Evolutionary conservation across 2,329 filamentous ascomycete species (phyloP), one percentile per base, ranked within the genome.

Genomic region (Neofusicoccum parvum): DNA sequence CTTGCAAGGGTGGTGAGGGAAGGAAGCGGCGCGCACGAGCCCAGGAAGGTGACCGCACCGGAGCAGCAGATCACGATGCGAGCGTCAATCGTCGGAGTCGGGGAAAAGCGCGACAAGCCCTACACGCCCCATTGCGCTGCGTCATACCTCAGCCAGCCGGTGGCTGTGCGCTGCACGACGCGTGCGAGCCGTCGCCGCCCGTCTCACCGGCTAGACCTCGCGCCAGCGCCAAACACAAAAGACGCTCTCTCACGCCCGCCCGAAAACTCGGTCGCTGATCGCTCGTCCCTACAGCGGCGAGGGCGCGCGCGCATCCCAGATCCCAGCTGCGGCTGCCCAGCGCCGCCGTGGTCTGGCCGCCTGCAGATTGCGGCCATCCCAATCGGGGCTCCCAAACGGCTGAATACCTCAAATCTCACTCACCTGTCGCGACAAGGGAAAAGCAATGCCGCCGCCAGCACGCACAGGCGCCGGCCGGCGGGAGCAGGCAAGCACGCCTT

Each of bases 221-320:
- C 20, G 20, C 53, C 54, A 5, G 27, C 49, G 34, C 50, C 50
- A 53, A 53, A 53, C 50, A 39, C 41, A 37, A 34, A 17, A 41
- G 20, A 32, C 39, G 54, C 54, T 43, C 39, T 20, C 23, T 23
- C 75, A 72, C 45, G 74, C 73, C 54, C 70, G 70, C 66, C 72
- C 75, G 23, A 74, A 67, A 34, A 75, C 62, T 48, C 69, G 71
- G 45, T 75, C 65, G 59, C 59, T 51, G 59, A 59, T 59, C 54
- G 20, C 54, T 59, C 54, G 54, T 45, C 39, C 39, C 54, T 46
- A 73, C 69, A 56, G 53, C 53, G 20, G 11, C 46, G 46, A 49
- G n/a, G 46, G 46, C 46, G 46, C 46, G 46, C 46, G 46, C 46
- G 17, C 17, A 56, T 43, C 54, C 54, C 43, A 39, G 41, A 60